phyloP scores from a whole-genome alignment of 2,329 filamentous ascomycete species.

The Myriosclerotinia curreyana region DNA sequence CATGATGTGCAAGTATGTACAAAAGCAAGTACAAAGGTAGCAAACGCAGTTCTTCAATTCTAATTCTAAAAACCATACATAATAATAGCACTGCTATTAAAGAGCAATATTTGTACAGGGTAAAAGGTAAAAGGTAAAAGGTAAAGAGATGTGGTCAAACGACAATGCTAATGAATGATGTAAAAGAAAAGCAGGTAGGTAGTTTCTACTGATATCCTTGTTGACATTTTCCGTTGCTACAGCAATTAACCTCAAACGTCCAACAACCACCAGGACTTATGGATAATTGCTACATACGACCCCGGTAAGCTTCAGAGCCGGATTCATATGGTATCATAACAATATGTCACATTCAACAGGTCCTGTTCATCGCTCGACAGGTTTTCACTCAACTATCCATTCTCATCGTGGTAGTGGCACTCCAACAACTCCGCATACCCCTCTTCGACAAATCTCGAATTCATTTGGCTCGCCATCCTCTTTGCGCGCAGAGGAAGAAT shows the following conservation, averaged over 20 bases:
- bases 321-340: conserved; percentile 23
- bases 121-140: not conserved
- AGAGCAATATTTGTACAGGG: not conserved
- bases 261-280: conserved; percentile 3
- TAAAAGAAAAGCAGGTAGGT: conserved; percentile 1
- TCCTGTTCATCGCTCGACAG: conserved; percentile 57
- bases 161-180: not conserved
- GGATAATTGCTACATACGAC: conserved; percentile 15
- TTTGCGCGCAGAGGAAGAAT: conserved; percentile 75
- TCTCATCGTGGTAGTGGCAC: conserved; percentile 29
- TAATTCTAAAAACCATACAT: conserved; percentile 18
- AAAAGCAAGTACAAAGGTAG: conserved; percentile 4
- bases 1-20: conserved; percentile 45
- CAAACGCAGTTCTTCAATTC: not conserved
- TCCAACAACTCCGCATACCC: conserved; percentile 58
- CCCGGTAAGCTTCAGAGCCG: conserved; percentile 16
- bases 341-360: conserved; percentile 36
- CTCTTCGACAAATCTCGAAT: conserved; percentile 50
- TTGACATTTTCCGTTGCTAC: conserved; percentile 12
- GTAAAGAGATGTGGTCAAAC: not conserved
- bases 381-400: conserved; percentile 45
- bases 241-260: conserved; percentile 6
- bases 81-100: conserved; percentile 18
- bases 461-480: conserved; percentile 58
- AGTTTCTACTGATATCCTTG: conserved; percentile 7